phyloP scores from a whole-genome alignment of 495 filamentous ascomycete species.

The Hyaloscypha finlandica region DNA sequence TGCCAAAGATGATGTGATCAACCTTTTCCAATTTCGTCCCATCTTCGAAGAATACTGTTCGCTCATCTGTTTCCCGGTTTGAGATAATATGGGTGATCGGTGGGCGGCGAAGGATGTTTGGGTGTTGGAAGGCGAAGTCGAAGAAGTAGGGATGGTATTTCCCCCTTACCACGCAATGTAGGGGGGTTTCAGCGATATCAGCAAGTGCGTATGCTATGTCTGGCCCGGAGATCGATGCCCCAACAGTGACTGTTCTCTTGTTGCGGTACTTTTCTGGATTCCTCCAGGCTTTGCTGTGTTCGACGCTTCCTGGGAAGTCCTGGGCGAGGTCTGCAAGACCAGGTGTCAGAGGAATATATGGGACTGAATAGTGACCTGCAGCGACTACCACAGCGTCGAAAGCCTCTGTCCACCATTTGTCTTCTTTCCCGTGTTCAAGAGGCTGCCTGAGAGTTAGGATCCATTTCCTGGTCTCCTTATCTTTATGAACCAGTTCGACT shows the following conservation, averaged over 20 bases:
- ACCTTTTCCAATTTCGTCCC: constrained; percentile 48
- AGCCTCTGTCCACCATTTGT: constrained; percentile 48
- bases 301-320: constrained; percentile 62
- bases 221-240: constrained; percentile 74
- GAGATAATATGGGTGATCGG: constrained; percentile 40
- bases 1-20: constrained; percentile 60
- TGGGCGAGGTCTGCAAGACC: constrained; percentile 59
- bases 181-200: constrained; percentile 37
- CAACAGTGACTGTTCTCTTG: constrained; percentile 63
- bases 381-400: constrained; percentile 85
- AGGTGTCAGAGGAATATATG: constrained; percentile 64
- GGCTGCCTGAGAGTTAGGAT: constrained; percentile 38
- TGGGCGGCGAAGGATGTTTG: constrained; percentile 42
- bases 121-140: constrained; percentile 53
- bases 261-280: constrained; percentile 55
- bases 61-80: constrained; percentile 34
- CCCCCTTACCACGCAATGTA: constrained; percentile 40
- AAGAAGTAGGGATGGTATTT: constrained; percentile 41
- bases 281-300: constrained; percentile 81
- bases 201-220: constrained; percentile 61
- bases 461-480: constrained; percentile 38
- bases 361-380: constrained; percentile 76
- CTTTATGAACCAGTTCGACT: constrained; percentile 40
- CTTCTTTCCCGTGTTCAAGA: constrained; percentile 31
- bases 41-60: constrained; percentile 50